A percentile compares a stretch with the other conserved stretches of the same genome.
Evolutionary conservation across 345 rosid species (phyloP).

Genomic region (Eutrema heterophyllum): DNA sequence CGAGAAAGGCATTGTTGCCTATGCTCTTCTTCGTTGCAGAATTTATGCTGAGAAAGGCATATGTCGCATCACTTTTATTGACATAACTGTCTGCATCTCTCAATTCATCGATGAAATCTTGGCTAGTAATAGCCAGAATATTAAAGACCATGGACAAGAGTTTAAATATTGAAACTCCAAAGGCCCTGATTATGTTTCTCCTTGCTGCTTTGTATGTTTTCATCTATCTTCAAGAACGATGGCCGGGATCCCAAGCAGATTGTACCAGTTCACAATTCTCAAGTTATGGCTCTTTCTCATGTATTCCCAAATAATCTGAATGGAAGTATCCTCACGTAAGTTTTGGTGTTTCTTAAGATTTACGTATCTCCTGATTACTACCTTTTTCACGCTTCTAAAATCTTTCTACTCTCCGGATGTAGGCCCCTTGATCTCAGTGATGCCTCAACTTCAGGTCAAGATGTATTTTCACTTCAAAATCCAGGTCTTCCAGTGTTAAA

Average conservation of each 20-base stretch:
- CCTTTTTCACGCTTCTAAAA: slow-evolving; percentile 11
- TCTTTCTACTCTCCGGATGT: slow-evolving; percentile 34
- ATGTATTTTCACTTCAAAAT: slow-evolving; percentile 47
- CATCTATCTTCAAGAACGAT: slow-evolving; percentile 48
- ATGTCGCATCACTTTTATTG: background rate
- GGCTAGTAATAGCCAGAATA: background rate
- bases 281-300: slow-evolving; percentile 64
- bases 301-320: slow-evolving; percentile 70
- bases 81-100: background rate
- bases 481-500: slow-evolving; percentile 51
- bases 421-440: slow-evolving; percentile 97
- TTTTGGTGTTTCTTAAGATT: slow-evolving; percentile 11
- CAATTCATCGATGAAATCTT: background rate
- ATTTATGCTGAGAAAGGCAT: slow-evolving; percentile 9
- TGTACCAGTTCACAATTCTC: slow-evolving; percentile 66
- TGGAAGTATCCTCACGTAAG: slow-evolving; percentile 76
- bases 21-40: background rate
- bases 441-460: slow-evolving; percentile 50
- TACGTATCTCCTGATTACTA: background rate
- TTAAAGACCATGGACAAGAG: background rate
- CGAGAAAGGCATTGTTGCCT: background rate
- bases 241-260: slow-evolving; percentile 64
- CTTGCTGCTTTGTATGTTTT: slow-evolving; percentile 24
- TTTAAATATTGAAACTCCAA: slow-evolving; percentile 2
- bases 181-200: background rate